Evolutionary conservation across 306 rosid species (phyloP), one percentile per base, ranked within the genome.

Genomic region (Acacia crassicarpa): DNA sequence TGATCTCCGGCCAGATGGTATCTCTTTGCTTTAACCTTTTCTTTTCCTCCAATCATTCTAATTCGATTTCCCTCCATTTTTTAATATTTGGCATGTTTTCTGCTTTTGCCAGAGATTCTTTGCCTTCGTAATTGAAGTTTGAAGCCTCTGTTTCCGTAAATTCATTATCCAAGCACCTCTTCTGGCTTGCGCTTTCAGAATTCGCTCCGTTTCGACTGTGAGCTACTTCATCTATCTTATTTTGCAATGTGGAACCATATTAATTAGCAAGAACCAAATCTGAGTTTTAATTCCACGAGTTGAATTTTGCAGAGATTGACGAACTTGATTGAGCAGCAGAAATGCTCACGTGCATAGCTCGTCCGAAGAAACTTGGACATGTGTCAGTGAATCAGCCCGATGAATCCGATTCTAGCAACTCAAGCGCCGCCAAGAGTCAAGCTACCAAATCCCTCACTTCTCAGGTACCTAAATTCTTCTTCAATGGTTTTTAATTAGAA

Each of bases 311-410:
- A 77, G 76, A 51, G 67, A 51, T 75, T 72, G 58, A 45, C 38
- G 58, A 41, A n/a, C 8, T 6, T 70, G 43, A 41, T 56, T 12
- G 22, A 44, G 80, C 69, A 73, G 62, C 67, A 51, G 86, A 83
- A 86, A 94, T 95, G 98, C 90, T 95, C 69, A 93, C 98, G 67
- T 95, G 98, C 89, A 91, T 95, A 81, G 93, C 95, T 86, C 97
- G 98, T 53, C 91, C 98, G 0, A 95, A 95, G 97, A 93, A 93
- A 78, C 95, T 86, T 87, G 94, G 85, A 6, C 91, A 84, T 38
- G 97, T 86, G 72, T 90, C 95, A 8, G 74, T 78, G 87, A 82
- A 87, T 86, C 91, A 90, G 58, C 83, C 82, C 20, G 91, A 93
- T 49, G 94, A 88, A 69, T 67, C 88, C 15, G 91, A 88, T 41